Percentiles rank a stretch among this genome's conserved stretches.
phyloP scores from a whole-genome alignment of 2,329 filamentous ascomycete genomes.

The Colletotrichum tropicicola region DNA sequence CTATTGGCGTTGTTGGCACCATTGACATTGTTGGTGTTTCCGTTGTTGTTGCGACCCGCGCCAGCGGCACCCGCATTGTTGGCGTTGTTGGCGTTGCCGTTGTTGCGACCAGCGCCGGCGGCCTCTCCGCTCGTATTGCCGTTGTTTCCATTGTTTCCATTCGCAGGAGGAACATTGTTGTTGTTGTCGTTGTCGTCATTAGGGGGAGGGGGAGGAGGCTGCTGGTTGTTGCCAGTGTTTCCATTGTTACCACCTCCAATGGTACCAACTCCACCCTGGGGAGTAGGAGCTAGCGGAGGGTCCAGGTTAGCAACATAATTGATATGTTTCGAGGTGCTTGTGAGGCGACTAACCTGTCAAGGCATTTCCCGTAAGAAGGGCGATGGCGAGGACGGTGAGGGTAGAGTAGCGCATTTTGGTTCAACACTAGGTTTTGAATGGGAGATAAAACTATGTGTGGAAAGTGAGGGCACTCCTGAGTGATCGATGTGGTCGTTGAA shows the following conservation, averaged over 20 bases:
- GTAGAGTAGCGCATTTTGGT: background rate
- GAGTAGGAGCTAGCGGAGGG: background rate
- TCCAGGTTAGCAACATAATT: background rate
- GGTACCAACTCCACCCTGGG: background rate
- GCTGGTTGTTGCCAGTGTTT: background rate
- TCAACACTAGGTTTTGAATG: background rate
- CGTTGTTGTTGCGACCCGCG: background rate
- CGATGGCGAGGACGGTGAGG: background rate
- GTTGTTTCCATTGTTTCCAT: background rate
- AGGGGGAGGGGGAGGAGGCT: background rate
- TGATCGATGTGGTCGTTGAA: background rate
- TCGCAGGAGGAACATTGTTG: background rate
- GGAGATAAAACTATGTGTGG: background rate
- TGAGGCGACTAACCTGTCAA: background rate
- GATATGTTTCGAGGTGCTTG: background rate
- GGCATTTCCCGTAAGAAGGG: background rate
- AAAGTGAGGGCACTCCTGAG: background rate
- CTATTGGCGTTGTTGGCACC: background rate
- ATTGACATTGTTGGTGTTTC: background rate
- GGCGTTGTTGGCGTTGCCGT: background rate
- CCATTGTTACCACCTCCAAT: background rate
- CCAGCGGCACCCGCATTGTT: background rate
- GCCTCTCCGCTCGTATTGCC: no score
- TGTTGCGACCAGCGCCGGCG: no score
- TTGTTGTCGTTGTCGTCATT: background rate